These are phyloP conservation scores for Lotus japonicus DNA, from an alignment of 306 rosid genomes.

Conservation along the genomic window DNA sequence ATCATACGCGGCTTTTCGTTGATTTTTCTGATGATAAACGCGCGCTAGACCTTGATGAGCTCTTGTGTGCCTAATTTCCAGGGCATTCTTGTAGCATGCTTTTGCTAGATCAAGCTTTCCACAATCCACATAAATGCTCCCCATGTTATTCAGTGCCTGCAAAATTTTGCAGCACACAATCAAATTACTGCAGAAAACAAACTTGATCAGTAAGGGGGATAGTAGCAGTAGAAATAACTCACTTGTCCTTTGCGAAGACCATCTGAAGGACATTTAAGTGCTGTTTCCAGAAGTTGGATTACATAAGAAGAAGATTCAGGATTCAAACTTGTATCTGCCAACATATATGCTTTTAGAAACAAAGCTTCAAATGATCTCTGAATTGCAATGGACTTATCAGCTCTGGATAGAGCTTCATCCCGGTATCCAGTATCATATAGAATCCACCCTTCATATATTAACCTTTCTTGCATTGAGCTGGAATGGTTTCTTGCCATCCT, in stretches of 20 bases:
- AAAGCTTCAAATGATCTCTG: slow-evolving; percentile 70
- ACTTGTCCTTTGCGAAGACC: slow-evolving; percentile 88
- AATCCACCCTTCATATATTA: slow-evolving; percentile 87
- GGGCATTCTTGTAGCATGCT: slow-evolving; percentile 62
- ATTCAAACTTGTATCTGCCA: slow-evolving; percentile 56
- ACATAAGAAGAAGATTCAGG: slow-evolving; percentile 42
- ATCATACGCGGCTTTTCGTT: slow-evolving; percentile 59
- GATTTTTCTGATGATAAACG: slow-evolving; percentile 52
- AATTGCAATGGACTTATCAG: slow-evolving; percentile 55
- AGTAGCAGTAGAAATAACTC: slow-evolving; percentile 4
- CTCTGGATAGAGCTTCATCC: slow-evolving; percentile 54
- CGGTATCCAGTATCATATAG: slow-evolving; percentile 63
- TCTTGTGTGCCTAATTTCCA: slow-evolving; percentile 68
- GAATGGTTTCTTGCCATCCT: slow-evolving; percentile 70
- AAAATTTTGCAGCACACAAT: slow-evolving; percentile 20
- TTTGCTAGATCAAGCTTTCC: slow-evolving; percentile 57
- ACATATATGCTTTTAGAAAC: slow-evolving; percentile 59
- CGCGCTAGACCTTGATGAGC: slow-evolving; percentile 87
- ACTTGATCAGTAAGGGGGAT: not conserved
- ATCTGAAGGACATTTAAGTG: slow-evolving; percentile 73
- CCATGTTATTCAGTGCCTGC: slow-evolving; percentile 71
- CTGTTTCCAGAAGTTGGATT: slow-evolving; percentile 53
- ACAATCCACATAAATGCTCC: slow-evolving; percentile 64
- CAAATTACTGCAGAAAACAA: slow-evolving; percentile 18
- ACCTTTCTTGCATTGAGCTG: slow-evolving; percentile 51